These are phyloP conservation scores for Diaporthe destruens DNA, from an alignment of 2,329 filamentous ascomycete genomes.

Conservation along the genomic window DNA sequence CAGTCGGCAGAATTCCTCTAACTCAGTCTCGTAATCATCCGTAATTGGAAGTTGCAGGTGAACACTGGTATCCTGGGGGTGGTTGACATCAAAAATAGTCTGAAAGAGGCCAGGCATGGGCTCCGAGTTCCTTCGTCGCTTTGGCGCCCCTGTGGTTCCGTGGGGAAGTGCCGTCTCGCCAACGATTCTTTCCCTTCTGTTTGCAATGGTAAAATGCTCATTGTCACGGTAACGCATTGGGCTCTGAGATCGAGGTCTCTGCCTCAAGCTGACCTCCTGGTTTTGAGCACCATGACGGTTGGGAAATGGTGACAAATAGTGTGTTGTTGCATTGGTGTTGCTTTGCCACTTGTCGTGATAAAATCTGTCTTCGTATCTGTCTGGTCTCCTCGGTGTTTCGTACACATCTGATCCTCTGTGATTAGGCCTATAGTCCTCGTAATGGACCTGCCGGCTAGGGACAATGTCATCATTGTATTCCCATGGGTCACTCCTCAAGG, in stretches of 20 bases:
- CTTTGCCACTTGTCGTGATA: neutral
- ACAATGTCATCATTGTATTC: neutral
- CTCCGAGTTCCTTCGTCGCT: neutral
- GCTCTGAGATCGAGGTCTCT: too few relatives aligned
- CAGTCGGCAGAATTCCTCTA: slow-evolving; percentile 1
- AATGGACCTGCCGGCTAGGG: neutral
- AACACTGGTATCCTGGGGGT: slow-evolving; percentile 1
- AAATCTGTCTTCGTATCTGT: neutral
- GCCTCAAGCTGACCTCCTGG: too few relatives aligned
- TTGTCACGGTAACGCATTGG: neutral
- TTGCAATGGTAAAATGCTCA: neutral
- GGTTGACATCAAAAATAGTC: slow-evolving; percentile 11
- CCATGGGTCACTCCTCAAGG: slow-evolving; percentile 1
- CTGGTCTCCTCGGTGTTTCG: neutral
- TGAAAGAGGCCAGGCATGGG: slow-evolving; percentile 8
- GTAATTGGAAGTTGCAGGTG: slow-evolving; percentile 11
- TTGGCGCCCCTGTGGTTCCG: neutral
- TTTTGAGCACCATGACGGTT: too few relatives aligned
- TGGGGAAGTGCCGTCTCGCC: neutral
- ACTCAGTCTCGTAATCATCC: neutral
- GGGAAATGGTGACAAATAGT: too few relatives aligned
- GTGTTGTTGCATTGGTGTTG: neutral
- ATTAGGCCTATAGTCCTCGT: neutral
- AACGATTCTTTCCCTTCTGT: neutral
- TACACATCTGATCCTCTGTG: neutral